A percentile compares a stretch with the other conserved stretches of the same genome.
These are phyloP conservation scores for Globisporangium cystogenes DNA, from an alignment of 352 stramenopile species.

Conservation along the genomic window DNA sequence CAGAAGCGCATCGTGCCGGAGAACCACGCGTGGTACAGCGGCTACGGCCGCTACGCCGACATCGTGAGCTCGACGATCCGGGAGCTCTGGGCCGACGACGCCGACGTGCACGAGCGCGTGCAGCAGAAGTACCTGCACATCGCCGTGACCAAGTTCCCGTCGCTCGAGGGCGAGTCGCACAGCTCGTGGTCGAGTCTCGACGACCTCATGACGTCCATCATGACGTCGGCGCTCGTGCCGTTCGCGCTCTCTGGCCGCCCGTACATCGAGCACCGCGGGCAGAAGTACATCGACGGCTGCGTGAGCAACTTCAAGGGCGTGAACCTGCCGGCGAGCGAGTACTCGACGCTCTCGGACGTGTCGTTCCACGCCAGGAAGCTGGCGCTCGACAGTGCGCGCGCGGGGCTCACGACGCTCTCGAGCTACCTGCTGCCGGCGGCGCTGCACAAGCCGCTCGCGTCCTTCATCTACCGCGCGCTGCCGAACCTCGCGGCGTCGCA, in stretches of 20 bases:
- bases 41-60: conserved; percentile 50
- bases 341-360: conserved; percentile 52
- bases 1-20: conserved; percentile 31
- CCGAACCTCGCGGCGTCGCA: conserved; percentile 39
- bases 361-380: conserved; percentile 48
- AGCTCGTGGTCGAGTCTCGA: conserved; percentile 49
- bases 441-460: conserved; percentile 36
- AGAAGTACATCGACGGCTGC: conserved; percentile 69
- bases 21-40: conserved; percentile 52
- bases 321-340: conserved; percentile 33
- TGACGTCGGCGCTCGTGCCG: conserved; percentile 58
- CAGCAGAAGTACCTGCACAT: conserved; percentile 36
- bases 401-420: conserved; percentile 27
- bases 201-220: conserved; percentile 59
- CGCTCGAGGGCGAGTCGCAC: conserved; percentile 43
- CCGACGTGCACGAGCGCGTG: conserved; percentile 39
- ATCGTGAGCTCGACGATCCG: conserved; percentile 48
- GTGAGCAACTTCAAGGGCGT: conserved; percentile 74
- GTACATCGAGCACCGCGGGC: conserved; percentile 49
- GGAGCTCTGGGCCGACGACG: conserved; percentile 49
- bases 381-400: conserved; percentile 30
- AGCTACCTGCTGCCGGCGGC: conserved; percentile 32
- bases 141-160: conserved; percentile 59
- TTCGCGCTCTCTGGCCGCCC: conserved; percentile 59
- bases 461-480: conserved; percentile 37